Evolutionary conservation across 2,329 filamentous ascomycete species (phyloP).

Genomic region (Lasiodiplodia citricola): DNA sequence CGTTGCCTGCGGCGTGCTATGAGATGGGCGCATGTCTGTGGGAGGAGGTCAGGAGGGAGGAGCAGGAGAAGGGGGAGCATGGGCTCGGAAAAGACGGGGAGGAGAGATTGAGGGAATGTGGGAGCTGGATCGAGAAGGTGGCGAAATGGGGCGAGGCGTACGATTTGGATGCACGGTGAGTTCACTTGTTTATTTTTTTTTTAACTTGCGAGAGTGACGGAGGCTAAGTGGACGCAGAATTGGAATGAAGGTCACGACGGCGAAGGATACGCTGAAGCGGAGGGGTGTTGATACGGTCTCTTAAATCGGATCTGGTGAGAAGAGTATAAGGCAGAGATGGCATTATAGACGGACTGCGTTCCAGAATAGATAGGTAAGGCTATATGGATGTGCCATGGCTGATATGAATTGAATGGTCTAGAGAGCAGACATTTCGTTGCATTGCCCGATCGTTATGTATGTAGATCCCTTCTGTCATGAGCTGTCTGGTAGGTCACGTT

Average conservation of each 20-base stretch:
- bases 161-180: constrained; percentile 70
- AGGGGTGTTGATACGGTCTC: constrained; percentile 31
- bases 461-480: too few species aligned
- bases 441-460: too few species aligned
- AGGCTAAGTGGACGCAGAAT: constrained; percentile 47
- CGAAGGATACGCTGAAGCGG: constrained; percentile 64
- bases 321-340: neutral
- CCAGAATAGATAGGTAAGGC: neutral
- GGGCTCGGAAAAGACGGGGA: constrained; percentile 29
- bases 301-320: neutral
- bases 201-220: constrained; percentile 16
- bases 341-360: neutral
- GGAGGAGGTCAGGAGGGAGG: constrained; percentile 60
- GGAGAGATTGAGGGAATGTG: constrained; percentile 65
- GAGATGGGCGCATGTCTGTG: constrained; percentile 85
- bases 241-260: constrained; percentile 74
- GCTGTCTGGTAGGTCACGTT: neutral
- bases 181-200: constrained; percentile 10
- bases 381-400: neutral
- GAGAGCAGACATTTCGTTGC: neutral
- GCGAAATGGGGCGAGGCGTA: constrained; percentile 71
- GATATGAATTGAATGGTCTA: neutral
- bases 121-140: constrained; percentile 68
- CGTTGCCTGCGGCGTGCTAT: constrained; percentile 77
- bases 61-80: constrained; percentile 45